Evolutionary conservation across 345 rosid genomes (phyloP).

Genomic region (Euphorbia pulcherrima): DNA sequence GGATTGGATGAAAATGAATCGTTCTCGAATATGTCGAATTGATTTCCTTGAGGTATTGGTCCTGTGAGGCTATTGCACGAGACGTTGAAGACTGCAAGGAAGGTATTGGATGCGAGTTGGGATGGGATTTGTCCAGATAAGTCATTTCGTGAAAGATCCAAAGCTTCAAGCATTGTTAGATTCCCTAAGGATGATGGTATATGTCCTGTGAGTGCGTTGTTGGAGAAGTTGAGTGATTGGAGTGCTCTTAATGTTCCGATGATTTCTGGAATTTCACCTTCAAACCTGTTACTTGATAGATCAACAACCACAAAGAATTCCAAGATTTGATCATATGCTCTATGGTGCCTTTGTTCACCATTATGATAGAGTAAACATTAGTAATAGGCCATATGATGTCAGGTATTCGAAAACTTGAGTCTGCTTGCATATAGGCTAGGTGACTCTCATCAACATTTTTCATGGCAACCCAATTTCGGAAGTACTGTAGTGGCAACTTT

Average conservation of each 20-base stretch:
- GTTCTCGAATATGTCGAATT: neutral
- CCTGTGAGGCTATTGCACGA: neutral
- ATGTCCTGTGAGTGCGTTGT: neutral
- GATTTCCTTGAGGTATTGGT: neutral
- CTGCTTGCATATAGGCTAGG: neutral
- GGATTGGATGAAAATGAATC: neutral
- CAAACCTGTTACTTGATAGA: constrained; percentile 15
- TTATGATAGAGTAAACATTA: neutral
- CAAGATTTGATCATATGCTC: neutral
- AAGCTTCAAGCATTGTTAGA: neutral
- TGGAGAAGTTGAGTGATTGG: neutral
- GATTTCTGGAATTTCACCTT: constrained; percentile 1
- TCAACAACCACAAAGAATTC: neutral
- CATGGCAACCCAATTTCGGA: neutral
- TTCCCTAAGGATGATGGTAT: neutral
- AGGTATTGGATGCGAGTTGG: neutral
- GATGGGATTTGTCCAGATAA: neutral
- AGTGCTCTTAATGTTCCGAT: neutral
- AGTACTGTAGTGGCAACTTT: neutral
- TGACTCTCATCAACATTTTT: neutral
- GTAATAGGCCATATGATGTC: no score
- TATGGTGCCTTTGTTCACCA: constrained; percentile 2
- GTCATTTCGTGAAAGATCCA: neutral
- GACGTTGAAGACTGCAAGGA: constrained; percentile 8
- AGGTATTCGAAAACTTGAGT: no score